phyloP scores from a whole-genome alignment of 2,329 filamentous ascomycete species.

The Xylariaceae sp. region DNA sequence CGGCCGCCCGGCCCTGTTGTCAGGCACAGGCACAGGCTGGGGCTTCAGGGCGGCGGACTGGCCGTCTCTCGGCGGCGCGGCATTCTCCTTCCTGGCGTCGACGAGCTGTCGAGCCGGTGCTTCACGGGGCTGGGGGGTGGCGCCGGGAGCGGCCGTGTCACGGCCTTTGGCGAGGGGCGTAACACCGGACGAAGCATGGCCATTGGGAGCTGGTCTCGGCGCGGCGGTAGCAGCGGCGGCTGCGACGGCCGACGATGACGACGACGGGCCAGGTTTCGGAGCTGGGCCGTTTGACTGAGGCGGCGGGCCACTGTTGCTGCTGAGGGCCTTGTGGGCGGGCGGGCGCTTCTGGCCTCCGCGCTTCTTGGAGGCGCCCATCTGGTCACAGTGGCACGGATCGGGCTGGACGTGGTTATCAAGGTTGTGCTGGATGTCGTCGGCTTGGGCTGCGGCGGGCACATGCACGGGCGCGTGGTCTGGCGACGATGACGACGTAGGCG shows the following conservation, averaged over 20 bases:
- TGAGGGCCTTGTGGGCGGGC: slow-evolving; percentile 7
- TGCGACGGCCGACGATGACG: no score
- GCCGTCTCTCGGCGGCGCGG: slow-evolving; percentile 1
- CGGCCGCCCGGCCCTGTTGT: slow-evolving; percentile 15
- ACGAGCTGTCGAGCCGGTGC: no score
- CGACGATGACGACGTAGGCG: neutral
- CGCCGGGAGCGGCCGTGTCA: slow-evolving; percentile 16
- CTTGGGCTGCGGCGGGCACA: neutral
- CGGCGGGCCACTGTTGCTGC: slow-evolving; percentile 7
- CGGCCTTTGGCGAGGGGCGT: slow-evolving; percentile 11
- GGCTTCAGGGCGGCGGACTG: slow-evolving; percentile 11
- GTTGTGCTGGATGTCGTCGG: neutral
- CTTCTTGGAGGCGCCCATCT: slow-evolving; percentile 20
- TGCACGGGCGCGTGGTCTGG: neutral
- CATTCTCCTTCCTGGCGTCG: slow-evolving; percentile 15
- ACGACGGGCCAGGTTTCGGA: no score
- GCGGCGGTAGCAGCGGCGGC: slow-evolving; percentile 5
- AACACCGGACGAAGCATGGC: slow-evolving; percentile 9
- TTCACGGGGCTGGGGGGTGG: slow-evolving; percentile 7
- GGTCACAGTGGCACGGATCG: neutral
- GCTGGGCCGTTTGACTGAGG: slow-evolving; percentile 14
- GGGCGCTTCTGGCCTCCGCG: slow-evolving; percentile 21
- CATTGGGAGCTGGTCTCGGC: slow-evolving; percentile 3
- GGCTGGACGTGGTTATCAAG: neutral
- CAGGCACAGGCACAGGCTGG: slow-evolving; percentile 8